These are phyloP conservation scores for Xylaria polymorpha DNA, from an alignment of 2,329 filamentous ascomycete genomes.

Conservation along the genomic window DNA sequence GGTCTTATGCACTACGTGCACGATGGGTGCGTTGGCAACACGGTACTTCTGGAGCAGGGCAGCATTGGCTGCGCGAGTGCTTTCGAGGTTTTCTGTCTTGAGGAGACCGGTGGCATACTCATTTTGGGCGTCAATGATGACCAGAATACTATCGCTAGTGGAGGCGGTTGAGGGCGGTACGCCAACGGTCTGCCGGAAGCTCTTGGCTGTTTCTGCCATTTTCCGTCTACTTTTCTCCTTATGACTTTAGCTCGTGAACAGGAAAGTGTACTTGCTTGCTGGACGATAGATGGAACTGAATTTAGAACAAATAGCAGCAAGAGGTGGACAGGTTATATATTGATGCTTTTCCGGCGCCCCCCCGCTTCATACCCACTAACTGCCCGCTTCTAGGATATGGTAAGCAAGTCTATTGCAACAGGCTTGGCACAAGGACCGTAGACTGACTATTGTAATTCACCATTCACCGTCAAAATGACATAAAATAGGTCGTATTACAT, in stretches of 20 bases:
- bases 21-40: conserved; percentile 19
- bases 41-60: conserved; percentile 24
- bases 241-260: neutral
- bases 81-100: conserved; percentile 16
- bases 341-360: neutral
- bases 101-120: conserved; percentile 29
- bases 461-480: conserved; percentile 8
- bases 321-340: neutral
- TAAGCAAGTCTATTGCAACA: neutral
- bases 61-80: conserved; percentile 24
- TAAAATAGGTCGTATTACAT: neutral
- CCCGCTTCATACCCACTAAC: neutral
- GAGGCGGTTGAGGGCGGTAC: conserved; percentile 31
- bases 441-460: neutral
- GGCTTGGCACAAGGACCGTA: neutral
- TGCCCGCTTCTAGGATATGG: neutral
- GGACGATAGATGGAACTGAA: neutral
- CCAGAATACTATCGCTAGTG: conserved; percentile 26
- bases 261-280: neutral
- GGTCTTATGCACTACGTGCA: conserved; percentile 30
- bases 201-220: conserved; percentile 30
- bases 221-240: neutral
- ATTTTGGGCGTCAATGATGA: conserved; percentile 34
- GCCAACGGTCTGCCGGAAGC: conserved; percentile 30
- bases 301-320: neutral